Evolutionary conservation across 768 basidiomycete species (phyloP).

Genomic region (Mycena galopus): DNA sequence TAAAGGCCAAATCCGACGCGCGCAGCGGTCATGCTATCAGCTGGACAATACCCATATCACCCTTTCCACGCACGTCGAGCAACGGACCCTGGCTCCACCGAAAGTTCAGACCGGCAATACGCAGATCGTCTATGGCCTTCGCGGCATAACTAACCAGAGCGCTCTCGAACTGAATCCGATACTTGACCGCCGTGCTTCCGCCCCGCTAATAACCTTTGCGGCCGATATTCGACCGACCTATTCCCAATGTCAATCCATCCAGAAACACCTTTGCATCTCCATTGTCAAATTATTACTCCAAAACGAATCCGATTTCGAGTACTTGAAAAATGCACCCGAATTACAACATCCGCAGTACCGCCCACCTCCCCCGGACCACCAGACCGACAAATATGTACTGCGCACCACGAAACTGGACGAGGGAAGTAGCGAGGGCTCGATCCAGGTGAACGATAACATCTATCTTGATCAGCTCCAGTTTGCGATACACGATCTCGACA

Average conservation of each 20-base stretch:
- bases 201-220: not conserved
- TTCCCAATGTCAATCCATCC: not conserved
- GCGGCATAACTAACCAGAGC: not conserved
- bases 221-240: not conserved
- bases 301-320: not conserved
- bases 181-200: not conserved
- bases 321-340: not conserved
- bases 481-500: conserved; percentile 1
- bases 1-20: not conserved
- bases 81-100: not conserved
- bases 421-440: conserved; percentile 22
- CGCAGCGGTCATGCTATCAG: not conserved
- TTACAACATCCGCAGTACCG: not conserved
- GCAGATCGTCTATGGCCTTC: not conserved
- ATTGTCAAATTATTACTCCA: not conserved
- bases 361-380: conserved; percentile 9
- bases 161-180: not conserved
- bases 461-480: conserved; percentile 33
- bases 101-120: conserved; percentile 18
- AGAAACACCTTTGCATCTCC: not conserved
- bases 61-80: conserved; percentile 13
- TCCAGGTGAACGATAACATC: conserved; percentile 27
- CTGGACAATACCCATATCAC: conserved; percentile 1
- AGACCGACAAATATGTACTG: conserved; percentile 20
- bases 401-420: conserved; percentile 27